A percentile compares a stretch with the other conserved stretches of the same genome.
These are phyloP conservation scores for Diutina rugosa DNA, from an alignment of 1,139 yeast genomes.

Conservation along the genomic window DNA sequence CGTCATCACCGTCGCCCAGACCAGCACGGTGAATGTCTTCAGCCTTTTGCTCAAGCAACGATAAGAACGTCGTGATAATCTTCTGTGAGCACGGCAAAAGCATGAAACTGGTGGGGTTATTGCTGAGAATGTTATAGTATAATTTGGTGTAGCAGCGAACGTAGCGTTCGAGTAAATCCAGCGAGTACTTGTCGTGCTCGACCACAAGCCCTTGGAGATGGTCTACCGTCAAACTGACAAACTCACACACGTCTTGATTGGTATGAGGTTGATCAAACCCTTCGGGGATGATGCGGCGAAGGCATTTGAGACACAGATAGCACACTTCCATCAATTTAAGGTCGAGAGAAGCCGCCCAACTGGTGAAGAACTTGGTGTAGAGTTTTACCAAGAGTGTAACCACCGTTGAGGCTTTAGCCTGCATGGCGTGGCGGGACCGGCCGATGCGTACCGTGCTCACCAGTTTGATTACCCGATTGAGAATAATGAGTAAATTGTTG, in stretches of 20 bases:
- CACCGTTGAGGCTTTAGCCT: conserved; percentile 51
- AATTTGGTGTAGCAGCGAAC: conserved; percentile 68
- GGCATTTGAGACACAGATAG: conserved; percentile 60
- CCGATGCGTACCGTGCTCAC: conserved; percentile 74
- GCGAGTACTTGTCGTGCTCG: conserved; percentile 38
- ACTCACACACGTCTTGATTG: conserved; percentile 43
- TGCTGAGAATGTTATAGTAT: conserved; percentile 40
- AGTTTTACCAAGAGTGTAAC: conserved; percentile 46
- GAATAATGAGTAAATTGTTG: conserved; percentile 14
- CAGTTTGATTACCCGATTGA: conserved; percentile 68
- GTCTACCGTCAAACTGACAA: conserved; percentile 40
- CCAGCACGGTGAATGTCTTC: conserved; percentile 30
- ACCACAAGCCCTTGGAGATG: conserved; percentile 48
- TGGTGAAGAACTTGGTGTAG: conserved; percentile 45
- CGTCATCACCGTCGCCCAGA: conserved; percentile 18
- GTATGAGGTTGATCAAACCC: conserved; percentile 63
- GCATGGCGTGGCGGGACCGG: conserved; percentile 67
- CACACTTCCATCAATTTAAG: conserved; percentile 52
- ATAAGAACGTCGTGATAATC: conserved; percentile 44
- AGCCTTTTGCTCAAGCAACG: conserved; percentile 52
- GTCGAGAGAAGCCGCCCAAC: conserved; percentile 42
- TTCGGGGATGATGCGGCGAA: conserved; percentile 63
- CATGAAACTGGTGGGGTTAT: conserved; percentile 61
- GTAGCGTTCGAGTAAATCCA: conserved; percentile 55
- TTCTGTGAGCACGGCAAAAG: conserved; percentile 52